These are phyloP conservation scores for Pyrrhoderma noxium DNA, from an alignment of 1,284 basidiomycete genomes.

Conservation along the genomic window DNA sequence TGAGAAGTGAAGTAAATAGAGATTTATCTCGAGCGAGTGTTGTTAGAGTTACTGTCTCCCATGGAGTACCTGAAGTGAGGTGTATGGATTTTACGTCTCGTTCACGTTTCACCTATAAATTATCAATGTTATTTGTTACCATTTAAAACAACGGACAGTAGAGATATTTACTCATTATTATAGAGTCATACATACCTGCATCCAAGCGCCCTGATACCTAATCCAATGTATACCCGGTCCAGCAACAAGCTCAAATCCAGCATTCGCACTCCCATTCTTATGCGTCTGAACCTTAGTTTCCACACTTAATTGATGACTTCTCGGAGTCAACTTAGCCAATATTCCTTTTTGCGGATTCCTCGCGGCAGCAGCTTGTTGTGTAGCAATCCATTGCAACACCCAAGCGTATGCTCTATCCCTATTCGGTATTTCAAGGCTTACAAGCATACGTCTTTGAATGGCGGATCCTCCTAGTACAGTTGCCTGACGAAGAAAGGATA, in stretches of 20 bases:
- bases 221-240: slow-evolving; percentile 95
- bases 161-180: no score
- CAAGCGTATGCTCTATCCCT: slow-evolving; percentile 94
- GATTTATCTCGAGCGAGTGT: slow-evolving; percentile 81
- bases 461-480: slow-evolving; percentile 64
- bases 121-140: slow-evolving; percentile 33
- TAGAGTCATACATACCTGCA: slow-evolving; percentile 46
- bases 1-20: slow-evolving; percentile 76
- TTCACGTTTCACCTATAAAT: slow-evolving; percentile 66
- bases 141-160: slow-evolving; percentile 1
- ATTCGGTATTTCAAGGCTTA: slow-evolving; percentile 94
- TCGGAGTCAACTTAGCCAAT: slow-evolving; percentile 39
- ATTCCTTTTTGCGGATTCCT: slow-evolving; percentile 27
- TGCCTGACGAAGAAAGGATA: slow-evolving; percentile 69
- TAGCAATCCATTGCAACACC: slow-evolving; percentile 96
- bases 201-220: slow-evolving; percentile 87
- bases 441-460: slow-evolving; percentile 85
- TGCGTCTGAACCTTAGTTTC: slow-evolving; percentile 87
- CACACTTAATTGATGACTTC: slow-evolving; percentile 89
- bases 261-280: slow-evolving; percentile 82
- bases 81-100: slow-evolving; percentile 91
- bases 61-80: slow-evolving; percentile 86
- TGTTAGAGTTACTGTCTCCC: slow-evolving; percentile 96
- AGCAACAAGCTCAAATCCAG: slow-evolving; percentile 88
- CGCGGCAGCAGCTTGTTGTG: slow-evolving; percentile 37